These are phyloP conservation scores for Tylopilus balloui DNA, from an alignment of 768 basidiomycete genomes.

Conservation along the genomic window DNA sequence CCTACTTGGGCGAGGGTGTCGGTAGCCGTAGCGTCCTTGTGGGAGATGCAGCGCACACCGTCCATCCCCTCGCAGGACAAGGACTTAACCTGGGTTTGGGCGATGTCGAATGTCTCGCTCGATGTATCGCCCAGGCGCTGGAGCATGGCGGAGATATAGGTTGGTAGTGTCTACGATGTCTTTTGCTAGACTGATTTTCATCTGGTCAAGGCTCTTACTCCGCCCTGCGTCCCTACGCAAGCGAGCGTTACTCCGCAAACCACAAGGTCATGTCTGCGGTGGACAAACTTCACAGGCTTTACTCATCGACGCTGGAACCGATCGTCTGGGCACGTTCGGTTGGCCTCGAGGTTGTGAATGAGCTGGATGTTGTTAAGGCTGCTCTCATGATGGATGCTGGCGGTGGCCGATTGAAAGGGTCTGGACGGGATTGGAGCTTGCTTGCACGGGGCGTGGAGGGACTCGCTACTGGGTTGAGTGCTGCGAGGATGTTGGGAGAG, in stretches of 20 bases:
- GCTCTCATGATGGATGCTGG: constrained; percentile 83
- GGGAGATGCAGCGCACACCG: constrained; percentile 93
- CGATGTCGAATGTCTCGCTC: constrained; percentile 72
- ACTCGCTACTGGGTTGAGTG: constrained; percentile 33
- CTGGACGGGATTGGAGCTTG: constrained; percentile 31
- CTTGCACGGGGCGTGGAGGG: constrained; percentile 44
- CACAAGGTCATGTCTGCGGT: constrained; percentile 79
- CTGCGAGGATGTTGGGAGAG: constrained; percentile 28
- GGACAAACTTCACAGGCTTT: constrained; percentile 90
- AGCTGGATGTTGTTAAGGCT: constrained; percentile 77
- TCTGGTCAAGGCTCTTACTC: constrained; percentile 60
- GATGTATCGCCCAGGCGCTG: constrained; percentile 56
- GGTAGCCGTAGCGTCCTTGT: constrained; percentile 78
- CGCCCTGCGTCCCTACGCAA: constrained; percentile 69
- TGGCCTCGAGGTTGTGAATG: constrained; percentile 89
- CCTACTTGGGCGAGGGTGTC: constrained; percentile 72
- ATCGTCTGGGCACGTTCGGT: constrained; percentile 84
- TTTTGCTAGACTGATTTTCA: background rate
- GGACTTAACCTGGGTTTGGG: constrained; percentile 92
- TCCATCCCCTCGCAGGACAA: constrained; percentile 95
- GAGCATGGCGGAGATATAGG: constrained; percentile 79
- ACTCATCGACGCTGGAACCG: constrained; percentile 58
- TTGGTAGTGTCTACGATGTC: constrained; percentile 24
- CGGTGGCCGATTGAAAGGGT: constrained; percentile 28
- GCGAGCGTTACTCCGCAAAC: constrained; percentile 80